phyloP scores from a whole-genome alignment of 352 stramenopile genomes.

The Pythium guiyangense region DNA sequence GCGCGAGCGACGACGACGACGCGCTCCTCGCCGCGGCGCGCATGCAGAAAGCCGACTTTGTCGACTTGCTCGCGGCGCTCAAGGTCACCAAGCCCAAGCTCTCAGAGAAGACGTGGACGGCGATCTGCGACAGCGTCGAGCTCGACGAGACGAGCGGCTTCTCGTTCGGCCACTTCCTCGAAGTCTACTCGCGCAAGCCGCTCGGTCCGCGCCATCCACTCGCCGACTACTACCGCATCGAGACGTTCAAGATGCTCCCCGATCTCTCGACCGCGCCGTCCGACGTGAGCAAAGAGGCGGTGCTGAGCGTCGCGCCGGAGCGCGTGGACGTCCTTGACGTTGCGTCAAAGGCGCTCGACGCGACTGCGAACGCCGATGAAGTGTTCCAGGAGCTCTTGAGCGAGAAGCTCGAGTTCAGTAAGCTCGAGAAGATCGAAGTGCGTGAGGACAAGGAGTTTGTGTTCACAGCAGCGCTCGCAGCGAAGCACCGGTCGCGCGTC shows the following conservation, averaged over 20 bases:
- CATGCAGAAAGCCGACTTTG: constrained; percentile 40
- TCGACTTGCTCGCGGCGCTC: constrained; percentile 29
- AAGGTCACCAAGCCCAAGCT: constrained; percentile 39
- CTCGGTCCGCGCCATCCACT: constrained; percentile 38
- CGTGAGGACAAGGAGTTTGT: constrained; percentile 14
- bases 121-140: constrained; percentile 33
- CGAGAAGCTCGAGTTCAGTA: constrained; percentile 44
- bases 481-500: constrained; percentile 22
- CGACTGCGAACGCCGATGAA: constrained; percentile 39
- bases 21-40: background rate
- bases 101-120: constrained; percentile 30
- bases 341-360: constrained; percentile 32
- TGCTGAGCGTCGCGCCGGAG: constrained; percentile 38
- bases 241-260: constrained; percentile 50
- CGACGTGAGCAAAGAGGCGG: constrained; percentile 37
- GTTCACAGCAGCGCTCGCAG: constrained; percentile 24
- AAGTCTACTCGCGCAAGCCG: constrained; percentile 31
- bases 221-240: constrained; percentile 49
- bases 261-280: constrained; percentile 23
- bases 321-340: constrained; percentile 44
- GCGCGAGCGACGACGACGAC: background rate
- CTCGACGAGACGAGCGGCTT: constrained; percentile 32
- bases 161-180: constrained; percentile 28
- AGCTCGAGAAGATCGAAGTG: constrained; percentile 32
- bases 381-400: constrained; percentile 39